These are phyloP conservation scores for Phytophthora hybrid DNA, from an alignment of 352 stramenopile species.

Conservation along the genomic window DNA sequence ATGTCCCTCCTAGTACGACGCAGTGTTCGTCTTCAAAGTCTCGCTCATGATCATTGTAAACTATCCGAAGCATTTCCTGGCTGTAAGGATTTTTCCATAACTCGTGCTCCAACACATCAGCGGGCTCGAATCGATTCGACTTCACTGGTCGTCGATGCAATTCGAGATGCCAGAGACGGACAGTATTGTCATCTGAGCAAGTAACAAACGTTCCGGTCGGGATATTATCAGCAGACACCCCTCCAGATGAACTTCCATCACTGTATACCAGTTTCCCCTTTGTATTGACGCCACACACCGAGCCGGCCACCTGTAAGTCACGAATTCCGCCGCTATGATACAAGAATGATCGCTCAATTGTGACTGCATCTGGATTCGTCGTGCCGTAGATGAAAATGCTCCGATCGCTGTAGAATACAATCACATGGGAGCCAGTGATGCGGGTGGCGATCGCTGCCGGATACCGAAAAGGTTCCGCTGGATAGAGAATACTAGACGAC, in stretches of 20 bases:
- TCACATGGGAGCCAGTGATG: conserved; percentile 66
- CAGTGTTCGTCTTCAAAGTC: conserved; percentile 56
- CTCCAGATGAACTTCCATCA: conserved; percentile 23
- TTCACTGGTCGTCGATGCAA: conserved; percentile 55
- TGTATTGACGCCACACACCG: conserved; percentile 55
- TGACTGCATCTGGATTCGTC: conserved; percentile 52
- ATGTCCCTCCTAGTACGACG: conserved; percentile 68
- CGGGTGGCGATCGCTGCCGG: conserved; percentile 65
- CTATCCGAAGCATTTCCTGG: conserved; percentile 72
- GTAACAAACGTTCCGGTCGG: conserved; percentile 85
- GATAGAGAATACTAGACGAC: conserved; percentile 46
- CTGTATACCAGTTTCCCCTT: conserved; percentile 71
- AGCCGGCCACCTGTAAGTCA: conserved; percentile 68
- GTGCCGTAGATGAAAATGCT: conserved; percentile 86
- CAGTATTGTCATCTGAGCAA: conserved; percentile 87
- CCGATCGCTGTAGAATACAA: conserved; percentile 82
- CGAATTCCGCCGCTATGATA: conserved; percentile 80
- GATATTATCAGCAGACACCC: conserved; percentile 25
- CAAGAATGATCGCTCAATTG: conserved; percentile 78
- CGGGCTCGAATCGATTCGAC: conserved; percentile 38
- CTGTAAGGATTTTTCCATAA: conserved; percentile 76
- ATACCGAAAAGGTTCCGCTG: conserved; percentile 62
- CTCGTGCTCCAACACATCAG: conserved; percentile 25
- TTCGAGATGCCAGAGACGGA: conserved; percentile 89
- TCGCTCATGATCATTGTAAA: conserved; percentile 64